These are phyloP conservation scores for Neurospora cerealis DNA, from an alignment of 495 filamentous ascomycete genomes.

Conservation along the genomic window DNA sequence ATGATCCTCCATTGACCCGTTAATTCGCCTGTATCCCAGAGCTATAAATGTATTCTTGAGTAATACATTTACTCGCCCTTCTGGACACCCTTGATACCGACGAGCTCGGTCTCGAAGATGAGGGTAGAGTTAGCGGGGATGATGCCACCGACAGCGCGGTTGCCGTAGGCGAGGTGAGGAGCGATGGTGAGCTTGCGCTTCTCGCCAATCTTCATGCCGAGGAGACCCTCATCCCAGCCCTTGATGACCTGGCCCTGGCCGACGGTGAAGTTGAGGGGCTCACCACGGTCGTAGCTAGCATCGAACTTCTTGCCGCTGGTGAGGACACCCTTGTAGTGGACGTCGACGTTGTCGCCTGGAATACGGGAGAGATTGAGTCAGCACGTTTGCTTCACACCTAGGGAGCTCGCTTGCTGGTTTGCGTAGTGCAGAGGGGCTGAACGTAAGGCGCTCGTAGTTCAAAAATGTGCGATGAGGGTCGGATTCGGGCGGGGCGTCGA, in stretches of 20 bases:
- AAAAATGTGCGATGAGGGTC: not conserved
- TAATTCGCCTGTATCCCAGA: not conserved
- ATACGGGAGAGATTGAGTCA: not conserved
- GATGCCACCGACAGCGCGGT: slow-evolving; percentile 54
- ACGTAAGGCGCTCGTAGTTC: not conserved
- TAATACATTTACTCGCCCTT: slow-evolving; percentile 9
- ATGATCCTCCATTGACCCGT: not conserved
- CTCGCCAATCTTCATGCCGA: slow-evolving; percentile 88
- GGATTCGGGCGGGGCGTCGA: not conserved
- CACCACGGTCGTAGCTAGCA: slow-evolving; percentile 48
- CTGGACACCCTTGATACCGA: slow-evolving; percentile 61
- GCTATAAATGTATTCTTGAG: not conserved
- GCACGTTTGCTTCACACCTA: not conserved
- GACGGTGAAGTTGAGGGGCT: slow-evolving; percentile 60
- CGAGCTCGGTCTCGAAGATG: slow-evolving; percentile 77
- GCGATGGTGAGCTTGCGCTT: slow-evolving; percentile 68
- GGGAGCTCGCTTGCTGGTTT: not conserved
- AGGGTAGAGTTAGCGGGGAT: slow-evolving; percentile 24
- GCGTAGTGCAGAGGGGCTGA: not conserved
- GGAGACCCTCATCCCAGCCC: slow-evolving; percentile 74
- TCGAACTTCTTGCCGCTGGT: slow-evolving; percentile 25
- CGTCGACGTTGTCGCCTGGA: slow-evolving; percentile 20
- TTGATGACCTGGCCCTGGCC: slow-evolving; percentile 68
- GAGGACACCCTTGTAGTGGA: slow-evolving; percentile 26
- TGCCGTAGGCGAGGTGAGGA: slow-evolving; percentile 65